A percentile compares a stretch with the other conserved stretches of the same genome.
Conservation (phyloP, 2,329 filamentous ascomycete species). For the Xylariomycetidae sp. region DNA sequence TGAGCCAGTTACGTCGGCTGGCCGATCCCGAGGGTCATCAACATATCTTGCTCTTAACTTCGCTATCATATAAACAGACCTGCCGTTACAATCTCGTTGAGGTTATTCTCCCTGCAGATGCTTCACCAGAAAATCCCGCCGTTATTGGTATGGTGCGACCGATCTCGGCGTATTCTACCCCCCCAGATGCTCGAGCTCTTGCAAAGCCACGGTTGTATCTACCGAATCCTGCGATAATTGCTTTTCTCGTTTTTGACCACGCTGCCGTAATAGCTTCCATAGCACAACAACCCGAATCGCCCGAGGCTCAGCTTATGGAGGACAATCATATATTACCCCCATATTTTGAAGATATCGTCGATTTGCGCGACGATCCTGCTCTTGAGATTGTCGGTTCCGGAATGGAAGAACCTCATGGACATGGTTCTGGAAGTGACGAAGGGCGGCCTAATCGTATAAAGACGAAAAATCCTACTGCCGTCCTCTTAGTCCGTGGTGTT, state of each 20-base stretch:
- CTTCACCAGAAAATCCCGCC: conserved; percentile 26
- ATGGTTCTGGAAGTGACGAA: conserved; percentile 38
- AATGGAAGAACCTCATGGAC: conserved; percentile 51
- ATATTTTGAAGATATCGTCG: conserved; percentile 81
- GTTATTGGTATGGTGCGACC: conserved; percentile 64
- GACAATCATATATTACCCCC: conserved; percentile 60
- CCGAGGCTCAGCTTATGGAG: conserved; percentile 69
- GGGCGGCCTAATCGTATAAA: conserved; percentile 46
- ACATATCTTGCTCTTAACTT: conserved; percentile 58
- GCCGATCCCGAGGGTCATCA: conserved; percentile 48
- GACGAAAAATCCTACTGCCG: conserved; percentile 57
- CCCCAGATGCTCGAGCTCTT: conserved; percentile 38
- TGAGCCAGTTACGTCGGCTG: conserved; percentile 47
- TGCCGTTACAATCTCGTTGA: conserved; percentile 74
- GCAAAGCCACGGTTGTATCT: conserved; percentile 65
- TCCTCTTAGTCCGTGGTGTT: conserved; percentile 59
- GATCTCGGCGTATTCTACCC: conserved; percentile 59
- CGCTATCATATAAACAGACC: conserved; percentile 46
- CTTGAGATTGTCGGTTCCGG: conserved; percentile 62
- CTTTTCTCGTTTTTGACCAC: conserved; percentile 75
- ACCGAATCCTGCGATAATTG: conserved; percentile 73
- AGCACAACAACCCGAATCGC: conserved; percentile 60
- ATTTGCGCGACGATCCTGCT: conserved; percentile 63
- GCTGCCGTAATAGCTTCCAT: conserved; percentile 76
- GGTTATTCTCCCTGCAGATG: conserved; percentile 52